phyloP scores from a whole-genome alignment of 805 yeast species.

The Grigorovia yakushimaensis region DNA sequence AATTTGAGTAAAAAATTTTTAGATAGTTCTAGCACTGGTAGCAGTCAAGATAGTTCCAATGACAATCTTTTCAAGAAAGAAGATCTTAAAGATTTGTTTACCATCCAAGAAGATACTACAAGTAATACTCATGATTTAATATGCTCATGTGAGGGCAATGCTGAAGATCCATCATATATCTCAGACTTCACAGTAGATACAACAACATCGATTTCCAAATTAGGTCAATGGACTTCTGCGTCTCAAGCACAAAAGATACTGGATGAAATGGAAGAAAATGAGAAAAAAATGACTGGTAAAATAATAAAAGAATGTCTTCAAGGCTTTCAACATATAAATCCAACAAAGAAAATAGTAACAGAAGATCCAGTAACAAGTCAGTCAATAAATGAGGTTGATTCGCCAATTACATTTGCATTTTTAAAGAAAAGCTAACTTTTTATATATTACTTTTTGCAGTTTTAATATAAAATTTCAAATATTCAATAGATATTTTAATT shows the following conservation, averaged over 20 bases:
- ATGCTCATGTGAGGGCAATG: constrained; percentile 53
- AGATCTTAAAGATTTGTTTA: constrained; percentile 70
- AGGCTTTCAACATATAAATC: constrained; percentile 57
- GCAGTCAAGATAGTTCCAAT: constrained; percentile 31
- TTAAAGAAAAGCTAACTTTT: constrained; percentile 9
- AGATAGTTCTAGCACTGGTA: constrained; percentile 25
- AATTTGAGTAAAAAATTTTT: constrained; percentile 68
- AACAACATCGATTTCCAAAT: constrained; percentile 2
- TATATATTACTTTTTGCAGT: no score
- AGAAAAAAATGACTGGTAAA: constrained; percentile 27
- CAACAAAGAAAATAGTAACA: constrained; percentile 19
- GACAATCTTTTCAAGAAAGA: constrained; percentile 58
- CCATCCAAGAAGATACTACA: constrained; percentile 37
- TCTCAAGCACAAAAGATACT: constrained; percentile 29
- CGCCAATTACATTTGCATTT: constrained; percentile 19
- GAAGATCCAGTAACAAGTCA: constrained; percentile 7
- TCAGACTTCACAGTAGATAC: constrained; percentile 7
- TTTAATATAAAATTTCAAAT: no score
- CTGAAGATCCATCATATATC: constrained; percentile 27
- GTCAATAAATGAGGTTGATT: not conserved
- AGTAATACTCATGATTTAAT: constrained; percentile 75
- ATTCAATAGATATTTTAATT: no score
- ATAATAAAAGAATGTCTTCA: constrained; percentile 49
- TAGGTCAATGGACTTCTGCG: constrained; percentile 47
- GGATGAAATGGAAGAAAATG: constrained; percentile 13